These are phyloP conservation scores for Rhizopogon vinicolor DNA, from an alignment of 768 basidiomycete species.

Conservation along the genomic window DNA sequence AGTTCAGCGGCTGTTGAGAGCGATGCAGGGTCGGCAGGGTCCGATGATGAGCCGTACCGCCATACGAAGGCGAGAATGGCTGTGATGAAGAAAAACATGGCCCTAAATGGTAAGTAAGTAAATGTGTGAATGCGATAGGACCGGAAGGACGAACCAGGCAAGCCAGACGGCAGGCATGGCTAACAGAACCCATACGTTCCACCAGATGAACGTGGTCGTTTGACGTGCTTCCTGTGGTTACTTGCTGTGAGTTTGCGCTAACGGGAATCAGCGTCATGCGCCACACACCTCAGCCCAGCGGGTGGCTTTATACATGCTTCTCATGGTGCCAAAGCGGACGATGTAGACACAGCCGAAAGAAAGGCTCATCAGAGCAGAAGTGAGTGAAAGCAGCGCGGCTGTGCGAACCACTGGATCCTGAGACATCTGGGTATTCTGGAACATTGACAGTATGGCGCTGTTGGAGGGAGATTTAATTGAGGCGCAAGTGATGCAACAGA, in stretches of 20 bases:
- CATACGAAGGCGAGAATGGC: slow-evolving; percentile 66
- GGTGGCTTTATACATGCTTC: slow-evolving; percentile 64
- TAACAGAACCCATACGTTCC: slow-evolving; percentile 71
- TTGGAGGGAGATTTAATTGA: background rate
- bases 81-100: slow-evolving; percentile 61
- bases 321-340: slow-evolving; percentile 67
- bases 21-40: slow-evolving; percentile 29
- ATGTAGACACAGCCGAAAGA: slow-evolving; percentile 74
- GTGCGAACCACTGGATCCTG: slow-evolving; percentile 60
- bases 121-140: background rate
- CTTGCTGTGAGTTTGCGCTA: background rate
- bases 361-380: slow-evolving; percentile 66
- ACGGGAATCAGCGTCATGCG: background rate
- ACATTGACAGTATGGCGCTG: slow-evolving; percentile 67
- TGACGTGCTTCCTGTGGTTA: slow-evolving; percentile 50
- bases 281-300: slow-evolving; percentile 64
- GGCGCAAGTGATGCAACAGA: background rate
- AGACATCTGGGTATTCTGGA: slow-evolving; percentile 50
- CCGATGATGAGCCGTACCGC: slow-evolving; percentile 49
- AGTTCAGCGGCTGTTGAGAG: slow-evolving; percentile 37
- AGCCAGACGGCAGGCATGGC: slow-evolving; percentile 69
- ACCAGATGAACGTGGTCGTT: slow-evolving; percentile 40
- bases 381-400: slow-evolving; percentile 57
- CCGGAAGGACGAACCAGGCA: slow-evolving; percentile 43
- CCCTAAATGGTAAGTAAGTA: slow-evolving; percentile 31